Evolutionary conservation across 257 asterid species (phyloP), one percentile per base, ranked within the genome.

Genomic region (Paulownia fortunei): DNA sequence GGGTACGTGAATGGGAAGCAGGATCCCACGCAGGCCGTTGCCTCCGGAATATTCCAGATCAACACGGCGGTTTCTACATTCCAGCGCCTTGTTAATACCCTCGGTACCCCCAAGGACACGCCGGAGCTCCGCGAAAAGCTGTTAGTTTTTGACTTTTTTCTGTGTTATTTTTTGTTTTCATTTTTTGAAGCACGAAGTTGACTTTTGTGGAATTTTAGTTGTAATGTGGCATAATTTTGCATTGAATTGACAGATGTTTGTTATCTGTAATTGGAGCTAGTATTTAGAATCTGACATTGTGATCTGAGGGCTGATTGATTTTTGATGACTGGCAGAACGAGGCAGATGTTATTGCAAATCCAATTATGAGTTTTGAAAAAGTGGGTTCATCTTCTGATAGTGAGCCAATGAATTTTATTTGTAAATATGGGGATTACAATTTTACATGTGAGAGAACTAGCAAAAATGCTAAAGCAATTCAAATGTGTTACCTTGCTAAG

Each of bases 81-180:
- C 82, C 98, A 93, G 76, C 93, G 98, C 73, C 94, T 95, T 19
- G 98, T 95, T 62, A 95, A 95, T 76, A 87, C 98, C 79, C 91
- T 95, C 2, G 99, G 99, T 24, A 95, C 99, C 10, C 97, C 97
- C 30, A 95, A 91, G 85, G 99, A 95, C 77, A 93, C 98, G 63
- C 94, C 97, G 5, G 94, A 93, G 86, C 98, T 93, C 59, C 97
- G 99, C 7, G 97, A 93, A 44, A 95, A 93, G 86, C 92, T 95
- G 99, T 95, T 81, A 87, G 93, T 87, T 32, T 60, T 44, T 51
- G 8, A 2, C 5, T 12, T 3, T 0, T 67, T 52, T 52, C 34
- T 15, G 8, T 24, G 51, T 0, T 36, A 34, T 8, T 56, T 49
- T 75, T 44, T 2, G 34, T 39, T 63, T 72, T 76, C 41, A 19